phyloP scores from a whole-genome alignment of 306 rosid species.

The Corylus avellana region DNA sequence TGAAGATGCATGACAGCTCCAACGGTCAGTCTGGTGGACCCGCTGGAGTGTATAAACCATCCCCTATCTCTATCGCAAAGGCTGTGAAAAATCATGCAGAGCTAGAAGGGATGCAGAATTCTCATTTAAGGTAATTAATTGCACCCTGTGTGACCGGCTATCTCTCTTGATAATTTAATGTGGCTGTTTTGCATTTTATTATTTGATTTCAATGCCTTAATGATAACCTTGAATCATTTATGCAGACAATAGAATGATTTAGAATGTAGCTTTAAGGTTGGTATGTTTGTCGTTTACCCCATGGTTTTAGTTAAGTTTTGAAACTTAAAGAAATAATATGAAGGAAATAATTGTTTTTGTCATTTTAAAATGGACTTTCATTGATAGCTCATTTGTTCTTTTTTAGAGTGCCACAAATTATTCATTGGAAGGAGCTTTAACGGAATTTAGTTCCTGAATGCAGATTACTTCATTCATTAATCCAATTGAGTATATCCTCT shows the following conservation, averaged over 20 bases:
- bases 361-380: neutral
- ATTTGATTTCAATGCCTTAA: conserved; percentile 22
- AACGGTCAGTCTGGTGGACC: conserved; percentile 47
- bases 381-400: neutral
- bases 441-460: neutral
- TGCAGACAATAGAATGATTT: conserved; percentile 9
- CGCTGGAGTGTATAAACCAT: conserved; percentile 48
- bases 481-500: neutral
- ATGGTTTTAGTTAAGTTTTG: conserved; percentile 4
- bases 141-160: conserved; percentile 10
- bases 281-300: conserved; percentile 11
- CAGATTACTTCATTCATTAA: neutral
- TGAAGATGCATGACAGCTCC: conserved; percentile 41
- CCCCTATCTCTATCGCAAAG: conserved; percentile 79
- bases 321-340: neutral
- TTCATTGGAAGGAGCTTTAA: neutral
- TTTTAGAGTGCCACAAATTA: neutral
- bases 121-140: conserved; percentile 70
- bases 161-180: conserved; percentile 9
- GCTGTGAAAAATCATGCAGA: conserved; percentile 84
- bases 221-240: conserved; percentile 7
- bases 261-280: conserved; percentile 10
- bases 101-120: conserved; percentile 81
- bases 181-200: conserved; percentile 24
- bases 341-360: neutral